A percentile compares a stretch with the other conserved stretches of the same genome.
Evolutionary conservation across 2,329 filamentous ascomycete species (phyloP).

Genomic region (Colletotrichum spaethianum): DNA sequence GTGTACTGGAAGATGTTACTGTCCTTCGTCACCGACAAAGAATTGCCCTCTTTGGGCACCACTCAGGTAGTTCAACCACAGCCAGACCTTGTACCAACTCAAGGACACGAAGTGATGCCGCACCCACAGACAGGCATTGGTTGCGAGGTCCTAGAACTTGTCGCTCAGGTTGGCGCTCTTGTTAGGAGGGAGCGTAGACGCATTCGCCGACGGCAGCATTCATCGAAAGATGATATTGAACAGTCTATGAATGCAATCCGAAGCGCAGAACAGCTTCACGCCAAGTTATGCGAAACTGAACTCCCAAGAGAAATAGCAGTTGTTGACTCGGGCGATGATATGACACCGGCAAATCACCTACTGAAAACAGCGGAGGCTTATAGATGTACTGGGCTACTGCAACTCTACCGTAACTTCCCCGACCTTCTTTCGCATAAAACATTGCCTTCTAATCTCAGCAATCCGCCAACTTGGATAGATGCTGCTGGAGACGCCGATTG

Average conservation of each 20-base stretch:
- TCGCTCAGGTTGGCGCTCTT: conserved; percentile 45
- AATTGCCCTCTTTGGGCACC: conserved; percentile 15
- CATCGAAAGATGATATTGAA: conserved; percentile 46
- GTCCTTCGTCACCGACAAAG: conserved; percentile 45
- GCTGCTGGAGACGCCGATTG: conserved; percentile 21
- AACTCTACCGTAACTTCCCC: conserved; percentile 54
- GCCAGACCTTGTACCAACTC: background rate
- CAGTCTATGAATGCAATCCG: conserved; percentile 45
- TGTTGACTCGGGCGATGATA: conserved; percentile 45
- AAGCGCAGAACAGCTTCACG: conserved; percentile 42
- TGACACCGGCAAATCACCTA: conserved; percentile 46
- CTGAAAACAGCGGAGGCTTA: conserved; percentile 48
- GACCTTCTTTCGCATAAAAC: conserved; percentile 52
- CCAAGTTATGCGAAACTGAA: conserved; percentile 16
- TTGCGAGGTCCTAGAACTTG: conserved; percentile 45
- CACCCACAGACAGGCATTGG: conserved; percentile 48
- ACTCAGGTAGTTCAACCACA: conserved; percentile 11
- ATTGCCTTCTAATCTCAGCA: conserved; percentile 19
- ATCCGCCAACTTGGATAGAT: conserved; percentile 8
- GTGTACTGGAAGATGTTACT: conserved; percentile 48
- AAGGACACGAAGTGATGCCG: conserved; percentile 34
- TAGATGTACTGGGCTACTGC: conserved; percentile 46
- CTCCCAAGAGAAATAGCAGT: conserved; percentile 1
- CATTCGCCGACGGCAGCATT: conserved; percentile 43
- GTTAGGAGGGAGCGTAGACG: conserved; percentile 45